Base-by-base conservation (phyloP, 352 stramenopile genomes). In the Globisporangium middletonii region DNA sequence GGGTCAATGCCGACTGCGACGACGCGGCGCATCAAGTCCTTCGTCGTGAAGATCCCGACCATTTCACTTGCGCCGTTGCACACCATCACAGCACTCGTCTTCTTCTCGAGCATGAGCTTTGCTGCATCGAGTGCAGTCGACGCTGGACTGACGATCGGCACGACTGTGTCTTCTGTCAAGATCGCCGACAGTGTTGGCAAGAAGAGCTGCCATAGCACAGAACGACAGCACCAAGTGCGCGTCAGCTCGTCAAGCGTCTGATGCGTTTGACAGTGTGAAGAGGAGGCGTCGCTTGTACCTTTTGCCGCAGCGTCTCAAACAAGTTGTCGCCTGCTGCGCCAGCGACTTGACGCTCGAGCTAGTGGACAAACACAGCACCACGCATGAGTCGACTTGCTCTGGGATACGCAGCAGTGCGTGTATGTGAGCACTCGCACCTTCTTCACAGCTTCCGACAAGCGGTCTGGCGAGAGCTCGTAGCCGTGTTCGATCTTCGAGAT, bases 31-130 rank as follows among this genome's bases (percentile, higher is more conserved):
- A 99, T 97, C 68, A 99, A 79, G 71, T 99, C 96, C 65, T 99
- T 99, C 28, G 97, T 95, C 16, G 95, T 98, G 62, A 99, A 97
- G 64, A 99, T 99, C 23, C 96, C 96, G 13, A 98, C 79, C 53
- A 98, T 88, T 28, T 85, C 67, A 16, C 69, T 69, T 27, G 79
- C 69, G 54, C 91, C 79, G 50, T 96, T 78, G 38, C 97, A 92
- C 45, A 98, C 89, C 49, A 99, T 83, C 42, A 98, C 87, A 19
- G 86, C 86, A 30, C 77, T 91, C 7, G 74, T 91, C 41, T 86
- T 90, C 53, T 85, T 85, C 50, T 82, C 75, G 4, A 94, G 68
- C 86, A 95, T 95, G 38, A 94, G 61, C 33, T 84, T 69, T 9
- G 86, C 80, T 43, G 83, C 86, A 28, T 92, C 75, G 33, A 88